These are phyloP conservation scores for Aspergillus pseudoterreus DNA, from an alignment of 2,329 filamentous ascomycete genomes.

Conservation along the genomic window DNA sequence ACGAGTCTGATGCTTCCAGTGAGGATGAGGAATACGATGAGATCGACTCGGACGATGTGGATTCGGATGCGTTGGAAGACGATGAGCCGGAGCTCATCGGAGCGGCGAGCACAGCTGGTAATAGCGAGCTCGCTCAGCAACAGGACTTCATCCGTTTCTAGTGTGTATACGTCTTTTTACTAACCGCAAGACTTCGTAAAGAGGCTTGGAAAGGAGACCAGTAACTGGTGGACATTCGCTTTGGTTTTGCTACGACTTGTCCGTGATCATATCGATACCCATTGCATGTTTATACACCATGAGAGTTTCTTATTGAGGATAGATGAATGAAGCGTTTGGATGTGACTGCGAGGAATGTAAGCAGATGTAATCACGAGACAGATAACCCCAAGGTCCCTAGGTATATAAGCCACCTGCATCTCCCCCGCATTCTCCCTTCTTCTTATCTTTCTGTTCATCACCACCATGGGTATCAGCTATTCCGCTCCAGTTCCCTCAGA, in stretches of 20 bases:
- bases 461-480: not conserved
- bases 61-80: conserved; percentile 60
- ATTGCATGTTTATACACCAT: not conserved
- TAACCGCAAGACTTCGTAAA: no score
- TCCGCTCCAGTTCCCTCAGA: not conserved
- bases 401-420: not conserved
- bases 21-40: conserved; percentile 65
- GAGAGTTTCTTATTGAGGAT: not conserved
- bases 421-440: not conserved
- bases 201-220: not conserved
- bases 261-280: not conserved
- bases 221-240: not conserved
- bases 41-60: conserved; percentile 67
- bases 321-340: not conserved
- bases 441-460: not conserved
- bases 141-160: conserved; percentile 52
- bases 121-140: conserved; percentile 49
- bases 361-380: not conserved
- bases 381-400: not conserved
- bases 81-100: conserved; percentile 39
- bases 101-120: conserved; percentile 37
- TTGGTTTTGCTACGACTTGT: not conserved
- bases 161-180: conserved; percentile 7
- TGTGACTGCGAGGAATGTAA: not conserved
- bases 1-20: conserved; percentile 69